Base-by-base conservation (phyloP, 108 stramenopile species). In the Cyclotella cryptica region DNA sequence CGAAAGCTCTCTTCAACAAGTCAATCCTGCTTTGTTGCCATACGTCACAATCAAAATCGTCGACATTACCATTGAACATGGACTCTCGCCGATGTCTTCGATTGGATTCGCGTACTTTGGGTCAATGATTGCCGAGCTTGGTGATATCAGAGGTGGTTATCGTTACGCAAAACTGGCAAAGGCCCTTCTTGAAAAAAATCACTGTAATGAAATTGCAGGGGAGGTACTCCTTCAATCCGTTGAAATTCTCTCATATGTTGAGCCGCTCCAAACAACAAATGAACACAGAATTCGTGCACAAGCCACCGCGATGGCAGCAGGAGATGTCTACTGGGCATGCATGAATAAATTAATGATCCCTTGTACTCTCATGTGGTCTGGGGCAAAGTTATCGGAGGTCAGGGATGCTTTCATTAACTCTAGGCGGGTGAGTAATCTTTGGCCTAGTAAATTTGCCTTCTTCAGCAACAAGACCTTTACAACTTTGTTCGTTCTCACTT, bases 101-200 rank as follows among this genome's bases (percentile, higher is more conserved):
- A 12, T 72, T 61, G 77, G 22, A 17, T 71, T 78, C 18, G 77
- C 46, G 9, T 53, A 40, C 19, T 78, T 49, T 53, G 71, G 71
- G 29, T 24, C 28, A 30, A 64, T 72, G 42, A 47, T 79, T 46
- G 64, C 63, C 5, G 21, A 27, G 11, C 21, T 72, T 4, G 52
- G 46, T 29, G 40, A 79, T 26, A 27, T 72, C 14, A 15, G 39
- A 14, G 65, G 51, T 45, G 71, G 71, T 44, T 46, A 65, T 22
- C 71, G 72, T 10, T 79, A 40, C 29, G 47, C 65, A 14, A 54
- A 64, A n/a, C 14, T 79, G 10, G 61, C 78, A 30, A 53, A 45
- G 35, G 42, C 63, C 29, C 78, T 79, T n/a, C 17, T 73, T 45
- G 40, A 72, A 18, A 49, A 55, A 42, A 13, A 46, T 3, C 13